A percentile compares a stretch with the other conserved stretches of the same genome.
Conservation (phyloP, 192 early-diverging fungal species). For the Allomyces arbusculus region DNA sequence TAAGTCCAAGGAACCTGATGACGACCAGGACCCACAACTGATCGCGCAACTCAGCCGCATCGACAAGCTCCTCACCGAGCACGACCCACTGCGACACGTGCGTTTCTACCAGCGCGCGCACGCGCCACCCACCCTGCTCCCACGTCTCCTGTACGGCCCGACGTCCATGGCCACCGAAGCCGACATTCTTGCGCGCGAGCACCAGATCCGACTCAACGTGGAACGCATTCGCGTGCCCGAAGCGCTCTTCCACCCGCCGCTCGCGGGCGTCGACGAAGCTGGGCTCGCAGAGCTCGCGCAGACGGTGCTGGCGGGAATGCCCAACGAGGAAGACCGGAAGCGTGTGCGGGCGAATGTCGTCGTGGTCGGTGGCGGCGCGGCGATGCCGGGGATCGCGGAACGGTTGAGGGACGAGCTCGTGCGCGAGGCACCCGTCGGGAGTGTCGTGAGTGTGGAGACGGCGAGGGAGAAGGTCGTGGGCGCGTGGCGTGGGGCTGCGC, state of each 20-base stretch:
- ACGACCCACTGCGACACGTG: constrained; percentile 55
- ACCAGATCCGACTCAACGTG: constrained; percentile 78
- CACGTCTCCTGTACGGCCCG: constrained; percentile 27
- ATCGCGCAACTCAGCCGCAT: constrained; percentile 40
- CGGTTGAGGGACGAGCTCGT: constrained; percentile 3
- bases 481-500: too few relatives aligned
- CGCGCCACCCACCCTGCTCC: constrained; percentile 29
- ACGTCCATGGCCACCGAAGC: constrained; percentile 15
- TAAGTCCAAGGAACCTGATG: constrained; percentile 60
- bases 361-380: constrained; percentile 1
- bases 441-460: too few relatives aligned
- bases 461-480: too few relatives aligned
- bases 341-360: not conserved
- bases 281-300: constrained; percentile 44
- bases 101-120: constrained; percentile 38
- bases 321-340: not conserved
- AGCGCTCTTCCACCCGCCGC: constrained; percentile 68
- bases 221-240: constrained; percentile 78
- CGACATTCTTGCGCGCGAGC: constrained; percentile 33
- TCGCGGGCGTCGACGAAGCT: constrained; percentile 72
- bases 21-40: constrained; percentile 59
- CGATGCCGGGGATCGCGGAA: constrained; percentile 6
- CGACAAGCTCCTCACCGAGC: constrained; percentile 43
- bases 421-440: too few relatives aligned
- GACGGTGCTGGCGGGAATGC: not conserved